phyloP scores from a whole-genome alignment of 768 basidiomycete genomes.

The Dacryopinax primogenitus region DNA sequence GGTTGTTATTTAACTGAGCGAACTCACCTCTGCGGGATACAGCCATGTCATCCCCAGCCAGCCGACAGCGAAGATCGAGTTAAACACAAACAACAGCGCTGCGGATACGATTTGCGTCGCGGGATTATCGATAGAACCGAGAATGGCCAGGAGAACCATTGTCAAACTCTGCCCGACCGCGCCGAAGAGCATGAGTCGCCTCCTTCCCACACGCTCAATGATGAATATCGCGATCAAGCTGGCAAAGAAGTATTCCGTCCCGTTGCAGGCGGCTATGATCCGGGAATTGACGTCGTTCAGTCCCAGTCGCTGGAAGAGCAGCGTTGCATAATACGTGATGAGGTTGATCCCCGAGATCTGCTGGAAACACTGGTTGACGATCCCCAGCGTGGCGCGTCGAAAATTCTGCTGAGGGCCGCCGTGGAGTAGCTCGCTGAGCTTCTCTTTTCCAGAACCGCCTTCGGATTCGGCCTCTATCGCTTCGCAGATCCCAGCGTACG shows the following conservation, averaged over 20 bases:
- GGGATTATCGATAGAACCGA: conserved; percentile 39
- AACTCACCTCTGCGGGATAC: conserved; percentile 19
- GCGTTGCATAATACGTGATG: conserved; percentile 41
- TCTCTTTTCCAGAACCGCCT: conserved; percentile 24
- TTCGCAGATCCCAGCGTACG: conserved; percentile 44
- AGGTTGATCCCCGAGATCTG: conserved; percentile 58
- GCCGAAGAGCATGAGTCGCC: not conserved
- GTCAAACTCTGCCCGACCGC: conserved; percentile 24
- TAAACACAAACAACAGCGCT: conserved; percentile 54
- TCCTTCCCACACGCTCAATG: conserved; percentile 3
- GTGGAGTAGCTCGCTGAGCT: conserved; percentile 42
- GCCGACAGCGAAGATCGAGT: conserved; percentile 57
- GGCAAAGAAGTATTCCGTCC: conserved; percentile 5
- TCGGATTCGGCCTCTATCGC: conserved; percentile 35
- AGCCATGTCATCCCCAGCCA: conserved; percentile 65
- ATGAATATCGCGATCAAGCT: not conserved
- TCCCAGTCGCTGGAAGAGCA: conserved; percentile 51
- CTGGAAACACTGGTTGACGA: conserved; percentile 52
- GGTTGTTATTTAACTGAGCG: not conserved
- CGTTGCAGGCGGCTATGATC: conserved; percentile 27
- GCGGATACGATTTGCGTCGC: conserved; percentile 41
- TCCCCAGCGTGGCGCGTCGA: conserved; percentile 41
- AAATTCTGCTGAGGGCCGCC: conserved; percentile 49
- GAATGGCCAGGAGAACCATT: conserved; percentile 47
- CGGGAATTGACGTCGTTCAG: conserved; percentile 45